Conservation (phyloP, 768 basidiomycete genomes). For the Sporobolomyces pararoseus region DNA sequence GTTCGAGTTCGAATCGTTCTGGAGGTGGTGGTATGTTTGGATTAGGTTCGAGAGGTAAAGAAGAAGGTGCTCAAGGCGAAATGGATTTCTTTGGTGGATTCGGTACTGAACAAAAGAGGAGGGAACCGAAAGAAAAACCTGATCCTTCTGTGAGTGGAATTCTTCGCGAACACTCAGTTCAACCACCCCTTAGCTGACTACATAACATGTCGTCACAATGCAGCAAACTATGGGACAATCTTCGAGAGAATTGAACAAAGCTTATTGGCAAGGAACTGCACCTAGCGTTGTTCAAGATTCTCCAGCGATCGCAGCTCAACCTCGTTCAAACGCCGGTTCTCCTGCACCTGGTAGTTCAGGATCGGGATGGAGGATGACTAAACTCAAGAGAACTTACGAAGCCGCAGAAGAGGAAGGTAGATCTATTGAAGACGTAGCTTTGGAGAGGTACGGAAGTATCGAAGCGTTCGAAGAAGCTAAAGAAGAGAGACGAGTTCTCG, state of each 20-base stretch:
- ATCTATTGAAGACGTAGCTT: conserved; percentile 69
- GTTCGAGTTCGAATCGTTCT: background rate
- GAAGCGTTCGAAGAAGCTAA: conserved; percentile 83
- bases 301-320: conserved; percentile 44
- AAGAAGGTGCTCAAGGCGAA: conserved; percentile 55
- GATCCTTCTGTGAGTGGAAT: conserved; percentile 27
- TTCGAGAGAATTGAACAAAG: conserved; percentile 50
- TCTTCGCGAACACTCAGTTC: background rate
- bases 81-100: conserved; percentile 87
- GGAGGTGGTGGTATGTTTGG: conserved; percentile 31
- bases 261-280: conserved; percentile 47
- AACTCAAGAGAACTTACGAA: conserved; percentile 82
- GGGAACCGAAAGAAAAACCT: conserved; percentile 50
- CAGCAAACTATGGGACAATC: conserved; percentile 60
- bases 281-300: conserved; percentile 53
- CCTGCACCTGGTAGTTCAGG: conserved; percentile 81
- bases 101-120: conserved; percentile 70
- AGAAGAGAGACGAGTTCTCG: conserved; percentile 77
- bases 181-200: conserved; percentile 65
- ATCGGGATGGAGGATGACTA: conserved; percentile 97
- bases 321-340: conserved; percentile 48
- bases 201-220: conserved; percentile 52
- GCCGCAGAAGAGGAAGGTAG: conserved; percentile 77
- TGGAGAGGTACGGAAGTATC: conserved; percentile 81
- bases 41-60: conserved; percentile 37